Conservation (phyloP, 768 basidiomycete genomes). For the Boletus rubescentipes region DNA sequence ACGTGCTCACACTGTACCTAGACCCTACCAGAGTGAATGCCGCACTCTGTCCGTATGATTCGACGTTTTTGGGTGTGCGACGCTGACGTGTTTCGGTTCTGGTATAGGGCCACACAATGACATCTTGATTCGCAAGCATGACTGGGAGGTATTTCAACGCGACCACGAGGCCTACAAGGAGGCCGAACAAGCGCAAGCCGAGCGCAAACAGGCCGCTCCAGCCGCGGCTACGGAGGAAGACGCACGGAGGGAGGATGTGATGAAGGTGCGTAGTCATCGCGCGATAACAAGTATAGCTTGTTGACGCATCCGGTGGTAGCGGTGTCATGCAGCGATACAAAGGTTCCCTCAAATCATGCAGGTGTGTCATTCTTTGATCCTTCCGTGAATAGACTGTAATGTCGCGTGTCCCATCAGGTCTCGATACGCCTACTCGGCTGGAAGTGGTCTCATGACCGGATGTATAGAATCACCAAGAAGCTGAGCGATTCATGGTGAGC, state of each 20-base stretch:
- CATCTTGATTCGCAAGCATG: conserved; percentile 19
- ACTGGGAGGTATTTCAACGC: conserved; percentile 9
- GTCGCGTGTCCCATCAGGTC: too few species aligned
- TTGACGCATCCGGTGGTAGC: conserved; percentile 2
- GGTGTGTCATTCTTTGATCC: conserved; percentile 7
- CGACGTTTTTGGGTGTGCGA: too few species aligned
- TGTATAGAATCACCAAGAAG: neutral
- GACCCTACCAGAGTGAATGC: neutral
- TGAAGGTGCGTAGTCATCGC: conserved; percentile 1
- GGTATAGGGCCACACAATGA: conserved; percentile 20
- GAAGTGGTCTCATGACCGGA: conserved; percentile 22
- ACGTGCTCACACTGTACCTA: neutral
- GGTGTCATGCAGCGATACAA: neutral
- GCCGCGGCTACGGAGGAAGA: too few species aligned
- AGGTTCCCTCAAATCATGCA: conserved; percentile 17
- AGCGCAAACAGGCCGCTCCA: neutral
- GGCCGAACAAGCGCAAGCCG: neutral
- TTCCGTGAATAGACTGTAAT: too few species aligned
- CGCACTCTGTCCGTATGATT: conserved; percentile 16
- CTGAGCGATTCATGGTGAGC: conserved; percentile 20
- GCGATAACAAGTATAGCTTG: neutral
- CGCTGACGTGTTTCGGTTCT: neutral
- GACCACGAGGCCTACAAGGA: conserved; percentile 4
- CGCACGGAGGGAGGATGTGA: neutral
- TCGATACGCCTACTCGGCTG: conserved; percentile 27